Base-by-base conservation (phyloP, 169 alveolate genomes). In the Babesia sp. region DNA sequence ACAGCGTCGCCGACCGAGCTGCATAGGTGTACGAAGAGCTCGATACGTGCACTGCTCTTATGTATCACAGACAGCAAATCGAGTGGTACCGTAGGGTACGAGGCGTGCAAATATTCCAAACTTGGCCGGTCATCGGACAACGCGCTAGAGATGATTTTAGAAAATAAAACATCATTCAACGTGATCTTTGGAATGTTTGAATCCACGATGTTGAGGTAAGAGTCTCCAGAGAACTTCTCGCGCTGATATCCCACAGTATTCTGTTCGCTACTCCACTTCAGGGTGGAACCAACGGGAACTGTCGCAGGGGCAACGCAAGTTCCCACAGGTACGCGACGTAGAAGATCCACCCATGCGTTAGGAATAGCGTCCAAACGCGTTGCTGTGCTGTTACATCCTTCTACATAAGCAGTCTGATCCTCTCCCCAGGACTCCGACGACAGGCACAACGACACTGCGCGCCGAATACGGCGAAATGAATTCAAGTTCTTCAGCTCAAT, bases 401-500 rank as follows among this genome's bases (percentile, higher is more conserved):
- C 36, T 18, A 44, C 18, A 22, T 22, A 44, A 29, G 57, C 5
- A 48, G 8, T 29, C 8, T 24, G 8, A 7, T 29, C 31, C 44
- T 6, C 29, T 8, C 31, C 8, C 57, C 54, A 44, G 20, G 34
- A 12, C 24, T 33, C 71, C 26, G 71, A 60, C 20, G 71, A 60
- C 54, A 48, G 33, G 51, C 71, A 55, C 24, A 46, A 45, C 0
- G 68, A 39, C 41, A 67, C 66, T 1, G 85, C 78, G 56, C 56
- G 50, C 20, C 74, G 79, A 24, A 85, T 85, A 41, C 82, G 74
- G 37, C 59, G 77, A 58, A 89, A 89, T 22, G 91, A 82, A 50
- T 84, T 89, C 64, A 89, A 63, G 64, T 89, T 89, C 73, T 89
- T 89, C 39, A 89, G 51, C 74, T 89, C 93, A 2, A 81, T 50